Evolutionary conservation across 176 grass and related monocot genomes (phyloP).

Genomic region (Elaeis guineensis): DNA sequence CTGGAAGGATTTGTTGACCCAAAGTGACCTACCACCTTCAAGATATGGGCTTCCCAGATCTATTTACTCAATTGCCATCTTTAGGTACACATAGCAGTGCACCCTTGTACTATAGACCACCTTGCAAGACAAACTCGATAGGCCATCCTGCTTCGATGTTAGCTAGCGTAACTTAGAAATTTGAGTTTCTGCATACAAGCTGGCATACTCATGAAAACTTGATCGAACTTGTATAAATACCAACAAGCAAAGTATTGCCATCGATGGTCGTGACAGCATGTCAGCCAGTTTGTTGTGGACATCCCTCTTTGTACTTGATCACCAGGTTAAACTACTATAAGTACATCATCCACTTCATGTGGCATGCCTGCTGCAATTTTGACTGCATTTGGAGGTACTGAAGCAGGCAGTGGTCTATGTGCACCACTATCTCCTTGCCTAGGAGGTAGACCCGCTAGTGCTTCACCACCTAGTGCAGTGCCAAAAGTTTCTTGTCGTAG

Average conservation of each 20-base stretch:
- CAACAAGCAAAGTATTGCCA: neutral
- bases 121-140: too few relatives aligned
- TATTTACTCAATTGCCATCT: too few relatives aligned
- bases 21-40: too few relatives aligned
- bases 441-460: neutral
- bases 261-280: neutral
- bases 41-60: too few relatives aligned
- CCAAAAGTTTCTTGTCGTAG: neutral
- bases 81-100: too few relatives aligned
- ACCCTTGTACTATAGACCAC: too few relatives aligned
- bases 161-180: too few relatives aligned
- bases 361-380: neutral
- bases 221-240: neutral
- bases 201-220: neutral
- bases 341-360: neutral
- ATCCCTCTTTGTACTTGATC: neutral
- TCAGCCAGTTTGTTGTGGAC: neutral
- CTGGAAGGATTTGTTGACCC: too few relatives aligned
- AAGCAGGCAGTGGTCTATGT: neutral
- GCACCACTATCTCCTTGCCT: neutral
- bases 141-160: too few relatives aligned
- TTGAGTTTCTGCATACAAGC: too few relatives aligned
- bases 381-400: neutral
- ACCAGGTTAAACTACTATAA: neutral
- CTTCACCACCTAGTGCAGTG: neutral